phyloP scores from a whole-genome alignment of 2,329 filamentous ascomycete genomes.

The Fusarium verrucosum region DNA sequence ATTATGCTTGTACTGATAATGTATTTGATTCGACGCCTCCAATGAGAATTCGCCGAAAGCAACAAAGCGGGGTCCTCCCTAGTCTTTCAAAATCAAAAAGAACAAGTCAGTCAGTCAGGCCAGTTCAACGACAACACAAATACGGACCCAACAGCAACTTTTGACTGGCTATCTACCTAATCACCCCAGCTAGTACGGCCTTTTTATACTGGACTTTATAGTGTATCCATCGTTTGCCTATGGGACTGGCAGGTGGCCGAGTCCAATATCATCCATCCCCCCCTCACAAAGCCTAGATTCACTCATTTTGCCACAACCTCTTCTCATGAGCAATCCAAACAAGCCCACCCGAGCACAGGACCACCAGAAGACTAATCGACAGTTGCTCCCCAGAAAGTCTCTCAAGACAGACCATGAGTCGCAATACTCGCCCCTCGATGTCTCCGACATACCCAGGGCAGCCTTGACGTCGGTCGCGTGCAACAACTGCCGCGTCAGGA shows the following conservation, averaged over 20 bases:
- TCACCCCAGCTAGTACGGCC: no score
- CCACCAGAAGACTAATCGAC: constrained; percentile 17
- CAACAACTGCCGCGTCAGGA: constrained; percentile 15
- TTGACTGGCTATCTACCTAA: no score
- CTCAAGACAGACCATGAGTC: not conserved
- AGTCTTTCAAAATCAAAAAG: no score
- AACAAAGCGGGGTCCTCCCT: no score
- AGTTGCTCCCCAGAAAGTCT: constrained; percentile 9
- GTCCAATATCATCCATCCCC: no score
- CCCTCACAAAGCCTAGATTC: not conserved
- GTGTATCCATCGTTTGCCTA: no score
- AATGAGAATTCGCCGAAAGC: no score
- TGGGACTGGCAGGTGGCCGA: not conserved
- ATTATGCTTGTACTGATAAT: not conserved
- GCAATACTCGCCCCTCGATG: constrained; percentile 7
- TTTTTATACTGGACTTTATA: no score
- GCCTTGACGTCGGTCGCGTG: constrained; percentile 20
- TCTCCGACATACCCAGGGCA: not conserved
- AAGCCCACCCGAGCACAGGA: constrained; percentile 5
- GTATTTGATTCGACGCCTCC: no score
- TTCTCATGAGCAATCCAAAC: constrained; percentile 11
- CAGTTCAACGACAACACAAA: no score
- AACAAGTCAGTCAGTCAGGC: no score
- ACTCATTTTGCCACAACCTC: not conserved
- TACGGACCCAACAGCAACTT: no score